Evolutionary conservation across 495 filamentous ascomycete genomes (phyloP), one percentile per base, ranked within the genome.

Genomic region (Choiromyces venosus): DNA sequence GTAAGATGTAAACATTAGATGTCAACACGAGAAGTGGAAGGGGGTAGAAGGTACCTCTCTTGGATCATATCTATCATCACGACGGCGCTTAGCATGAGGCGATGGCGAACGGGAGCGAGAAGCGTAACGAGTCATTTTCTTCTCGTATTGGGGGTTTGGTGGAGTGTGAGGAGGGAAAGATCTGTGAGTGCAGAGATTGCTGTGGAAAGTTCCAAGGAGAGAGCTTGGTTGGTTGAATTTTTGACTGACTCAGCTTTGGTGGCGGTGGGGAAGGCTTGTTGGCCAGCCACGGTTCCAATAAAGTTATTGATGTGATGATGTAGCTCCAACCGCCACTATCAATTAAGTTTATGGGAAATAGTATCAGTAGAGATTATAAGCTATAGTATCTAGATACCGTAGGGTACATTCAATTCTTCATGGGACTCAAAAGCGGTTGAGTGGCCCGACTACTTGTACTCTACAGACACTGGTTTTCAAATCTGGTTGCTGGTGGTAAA

Each of bases 1-100:
- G 44, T 78, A 66, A 79, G 67, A 69, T 70, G 75, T 74, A 73
- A 70, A 65, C 66, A 76, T 72, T 38, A 73, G 39, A 52, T 52
- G 35, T 74, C 64, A 69, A n/a, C 36, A 76, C 35, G 39, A 61
- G 66, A 64, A 39, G 42, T 37, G 38, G 65, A 14, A 44, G 46
- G 40, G 44, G 39, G 71, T 44, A 40, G 67, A 75, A 69, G 66
- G 72, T 76, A 71, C 78, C 38, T 70, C 76, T 73, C 78, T 74
- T 38, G 79, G 79, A 37, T 81, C 79, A 46, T 81, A 81, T 71
- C 79, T 76, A 66, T 81, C 79, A 65, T 81, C 79, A 29, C 79
- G 75, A 42, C 75, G 72, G 67, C 78, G 75, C 71, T 81, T 78
- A 33, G 79, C 65, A 38, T 80, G 79, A 38, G 78, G 71, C 25